A percentile compares a stretch with the other conserved stretches of the same genome.
phyloP scores from a whole-genome alignment of 2,329 filamentous ascomycete genomes.

The Trichoderma simmonsii region DNA sequence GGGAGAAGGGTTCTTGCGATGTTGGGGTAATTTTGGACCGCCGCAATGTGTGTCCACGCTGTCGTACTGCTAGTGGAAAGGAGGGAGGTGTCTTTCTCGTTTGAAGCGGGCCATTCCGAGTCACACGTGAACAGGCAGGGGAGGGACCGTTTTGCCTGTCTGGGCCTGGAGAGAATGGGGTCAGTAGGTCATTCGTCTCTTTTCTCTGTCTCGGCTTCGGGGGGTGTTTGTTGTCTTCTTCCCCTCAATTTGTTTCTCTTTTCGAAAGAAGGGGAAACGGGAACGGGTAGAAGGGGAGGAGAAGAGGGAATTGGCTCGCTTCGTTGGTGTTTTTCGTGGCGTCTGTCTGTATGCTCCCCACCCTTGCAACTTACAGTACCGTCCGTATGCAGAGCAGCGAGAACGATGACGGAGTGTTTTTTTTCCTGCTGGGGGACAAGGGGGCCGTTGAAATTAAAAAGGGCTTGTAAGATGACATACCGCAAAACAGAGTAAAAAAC shows the following conservation, averaged over 20 bases:
- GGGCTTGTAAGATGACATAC: constrained; percentile 2
- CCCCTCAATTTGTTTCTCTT: neutral
- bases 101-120: constrained; percentile 1
- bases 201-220: neutral
- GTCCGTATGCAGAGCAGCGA: neutral
- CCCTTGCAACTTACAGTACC: neutral
- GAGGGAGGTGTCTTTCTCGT: neutral
- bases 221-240: neutral
- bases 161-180: neutral
- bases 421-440: neutral
- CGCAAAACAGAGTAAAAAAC: neutral
- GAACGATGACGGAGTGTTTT: neutral
- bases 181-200: neutral
- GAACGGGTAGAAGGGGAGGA: neutral
- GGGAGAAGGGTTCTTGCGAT: neutral
- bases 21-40: neutral
- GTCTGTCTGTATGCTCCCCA: neutral
- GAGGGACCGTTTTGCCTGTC: neutral
- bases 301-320: neutral
- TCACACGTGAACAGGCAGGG: constrained; percentile 12
- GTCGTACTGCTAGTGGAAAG: constrained; percentile 10
- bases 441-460: neutral
- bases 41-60: neutral
- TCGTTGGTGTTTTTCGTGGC: neutral
- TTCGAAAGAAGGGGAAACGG: neutral